phyloP scores from a whole-genome alignment of 331 rosid genomes.

The Pyracantha coccinea region DNA sequence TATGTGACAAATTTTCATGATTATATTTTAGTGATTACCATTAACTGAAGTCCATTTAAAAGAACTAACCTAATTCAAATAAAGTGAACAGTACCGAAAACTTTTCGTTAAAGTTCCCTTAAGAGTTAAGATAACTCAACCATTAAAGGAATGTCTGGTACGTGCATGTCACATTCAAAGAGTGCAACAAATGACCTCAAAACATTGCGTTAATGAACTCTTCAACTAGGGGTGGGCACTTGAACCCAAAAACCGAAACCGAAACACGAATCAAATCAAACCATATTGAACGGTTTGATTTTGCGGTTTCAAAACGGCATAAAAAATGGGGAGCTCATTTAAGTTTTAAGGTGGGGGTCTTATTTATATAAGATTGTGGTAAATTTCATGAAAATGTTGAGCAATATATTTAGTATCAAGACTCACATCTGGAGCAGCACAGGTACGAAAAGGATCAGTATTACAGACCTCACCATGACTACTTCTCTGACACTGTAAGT shows the following conservation, averaged over 20 bases:
- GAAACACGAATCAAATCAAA: too few relatives aligned
- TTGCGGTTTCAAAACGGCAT: too few relatives aligned
- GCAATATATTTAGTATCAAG: slow-evolving; percentile 22
- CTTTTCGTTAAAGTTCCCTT: neutral
- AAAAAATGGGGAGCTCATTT: slow-evolving; percentile 91
- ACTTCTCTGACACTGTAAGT: slow-evolving; percentile 92
- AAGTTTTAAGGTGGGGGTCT: slow-evolving; percentile 73
- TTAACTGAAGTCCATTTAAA: neutral
- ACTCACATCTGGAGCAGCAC: slow-evolving; percentile 88
- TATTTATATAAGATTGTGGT: slow-evolving; percentile 9
- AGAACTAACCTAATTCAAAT: neutral
- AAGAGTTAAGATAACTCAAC: neutral
- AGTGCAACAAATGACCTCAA: neutral
- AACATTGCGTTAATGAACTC: neutral
- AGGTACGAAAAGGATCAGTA: slow-evolving; percentile 89
- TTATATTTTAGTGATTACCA: neutral
- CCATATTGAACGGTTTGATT: too few relatives aligned
- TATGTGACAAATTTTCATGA: neutral
- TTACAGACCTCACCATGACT: slow-evolving; percentile 95
- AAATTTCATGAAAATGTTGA: slow-evolving; percentile 11
- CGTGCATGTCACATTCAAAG: neutral
- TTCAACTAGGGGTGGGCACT: too few relatives aligned
- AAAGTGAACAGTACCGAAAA: too few relatives aligned
- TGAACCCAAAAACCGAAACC: too few relatives aligned
- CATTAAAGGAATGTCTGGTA: neutral